phyloP scores from a whole-genome alignment of 352 stramenopile species.

The Globisporangium spiculum region DNA sequence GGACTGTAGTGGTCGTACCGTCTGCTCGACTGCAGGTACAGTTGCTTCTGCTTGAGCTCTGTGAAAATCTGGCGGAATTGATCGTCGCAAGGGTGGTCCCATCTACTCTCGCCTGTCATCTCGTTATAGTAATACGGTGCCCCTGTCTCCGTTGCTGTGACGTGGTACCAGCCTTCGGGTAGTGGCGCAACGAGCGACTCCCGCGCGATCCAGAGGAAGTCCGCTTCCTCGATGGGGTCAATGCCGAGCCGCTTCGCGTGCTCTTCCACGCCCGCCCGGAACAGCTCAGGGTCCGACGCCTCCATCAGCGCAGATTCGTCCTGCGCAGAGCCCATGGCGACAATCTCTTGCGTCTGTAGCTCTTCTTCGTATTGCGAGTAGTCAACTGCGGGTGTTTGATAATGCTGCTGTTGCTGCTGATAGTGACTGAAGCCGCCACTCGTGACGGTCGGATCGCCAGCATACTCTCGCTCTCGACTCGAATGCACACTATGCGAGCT shows the following conservation, averaged over 20 bases:
- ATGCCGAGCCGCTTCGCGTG: constrained; percentile 71
- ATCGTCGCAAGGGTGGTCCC: constrained; percentile 79
- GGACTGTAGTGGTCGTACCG: constrained; percentile 14
- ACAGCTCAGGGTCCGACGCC: constrained; percentile 57
- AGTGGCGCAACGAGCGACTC: constrained; percentile 73
- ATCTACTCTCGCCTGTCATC: constrained; percentile 71
- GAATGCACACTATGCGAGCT: constrained; percentile 5
- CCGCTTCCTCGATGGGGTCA: constrained; percentile 43
- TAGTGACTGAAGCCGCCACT: constrained; percentile 4
- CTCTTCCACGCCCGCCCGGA: constrained; percentile 71
- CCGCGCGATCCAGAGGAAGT: constrained; percentile 72
- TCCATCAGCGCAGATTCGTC: constrained; percentile 61
- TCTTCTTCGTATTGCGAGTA: neutral
- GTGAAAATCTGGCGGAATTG: constrained; percentile 57
- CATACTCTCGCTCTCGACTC: constrained; percentile 8
- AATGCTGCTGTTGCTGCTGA: constrained; percentile 1
- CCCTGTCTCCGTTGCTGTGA: constrained; percentile 52
- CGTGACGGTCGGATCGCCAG: neutral
- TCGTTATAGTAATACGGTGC: constrained; percentile 83
- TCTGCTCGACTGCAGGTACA: constrained; percentile 4
- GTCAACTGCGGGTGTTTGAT: neutral
- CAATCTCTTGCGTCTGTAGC: neutral
- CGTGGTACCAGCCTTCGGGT: constrained; percentile 67
- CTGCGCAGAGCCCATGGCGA: neutral
- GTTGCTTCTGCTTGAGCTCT: constrained; percentile 35